Evolutionary conservation across 2,329 filamentous ascomycete genomes (phyloP).

Genomic region (Cryphonectria parasitica): DNA sequence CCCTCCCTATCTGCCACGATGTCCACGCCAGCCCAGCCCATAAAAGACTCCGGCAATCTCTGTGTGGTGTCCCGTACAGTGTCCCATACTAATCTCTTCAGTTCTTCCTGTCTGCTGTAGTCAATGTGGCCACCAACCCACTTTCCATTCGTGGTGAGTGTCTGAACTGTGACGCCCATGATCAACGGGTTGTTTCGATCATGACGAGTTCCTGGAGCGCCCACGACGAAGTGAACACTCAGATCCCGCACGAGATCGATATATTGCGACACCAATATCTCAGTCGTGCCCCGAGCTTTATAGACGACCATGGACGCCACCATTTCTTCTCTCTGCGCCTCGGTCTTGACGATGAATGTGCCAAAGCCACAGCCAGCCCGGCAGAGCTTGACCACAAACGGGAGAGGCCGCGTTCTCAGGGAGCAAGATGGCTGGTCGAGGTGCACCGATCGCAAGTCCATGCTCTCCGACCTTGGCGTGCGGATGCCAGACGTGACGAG

Average conservation of each 20-base stretch:
- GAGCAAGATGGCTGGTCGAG: slow-evolving; percentile 20
- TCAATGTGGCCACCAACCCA: slow-evolving; percentile 34
- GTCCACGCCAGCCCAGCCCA: slow-evolving; percentile 35
- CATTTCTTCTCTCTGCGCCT: slow-evolving; percentile 23
- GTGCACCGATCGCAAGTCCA: slow-evolving; percentile 25
- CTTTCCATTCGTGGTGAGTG: slow-evolving; percentile 31
- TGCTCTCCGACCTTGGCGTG: slow-evolving; percentile 30
- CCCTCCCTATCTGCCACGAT: slow-evolving; percentile 31
- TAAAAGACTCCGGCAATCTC: slow-evolving; percentile 29
- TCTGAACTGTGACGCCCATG: slow-evolving; percentile 33
- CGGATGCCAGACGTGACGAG: slow-evolving; percentile 32
- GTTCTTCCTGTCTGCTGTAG: slow-evolving; percentile 31
- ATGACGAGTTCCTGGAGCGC: slow-evolving; percentile 27
- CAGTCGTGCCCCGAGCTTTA: slow-evolving; percentile 29
- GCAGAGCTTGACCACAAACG: slow-evolving; percentile 34
- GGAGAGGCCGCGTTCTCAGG: slow-evolving; percentile 27
- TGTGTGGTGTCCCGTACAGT: slow-evolving; percentile 32
- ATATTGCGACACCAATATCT: slow-evolving; percentile 33
- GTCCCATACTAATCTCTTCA: slow-evolving; percentile 27
- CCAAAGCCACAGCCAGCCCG: slow-evolving; percentile 34
- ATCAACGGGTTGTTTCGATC: slow-evolving; percentile 31
- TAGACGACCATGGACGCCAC: slow-evolving; percentile 28
- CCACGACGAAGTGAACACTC: slow-evolving; percentile 34
- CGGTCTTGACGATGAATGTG: slow-evolving; percentile 32
- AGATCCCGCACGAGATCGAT: slow-evolving; percentile 32